These are phyloP conservation scores for Boletales sp. DNA, from an alignment of 768 basidiomycete genomes.

Conservation along the genomic window DNA sequence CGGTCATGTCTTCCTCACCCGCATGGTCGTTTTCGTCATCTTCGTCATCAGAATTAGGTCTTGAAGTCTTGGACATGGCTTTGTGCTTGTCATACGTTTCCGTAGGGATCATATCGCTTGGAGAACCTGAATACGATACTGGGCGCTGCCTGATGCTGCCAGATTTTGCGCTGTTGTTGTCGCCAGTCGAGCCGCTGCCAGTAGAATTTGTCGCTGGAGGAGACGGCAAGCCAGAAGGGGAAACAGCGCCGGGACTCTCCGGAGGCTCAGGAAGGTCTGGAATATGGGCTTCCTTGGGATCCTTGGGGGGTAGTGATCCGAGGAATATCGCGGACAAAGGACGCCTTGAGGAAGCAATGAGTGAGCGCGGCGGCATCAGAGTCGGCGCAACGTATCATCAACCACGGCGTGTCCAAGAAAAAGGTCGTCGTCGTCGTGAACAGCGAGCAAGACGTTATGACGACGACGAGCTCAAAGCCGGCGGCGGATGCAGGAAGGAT, in stretches of 20 bases:
- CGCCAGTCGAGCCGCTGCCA: slow-evolving; percentile 73
- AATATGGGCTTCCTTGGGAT: slow-evolving; percentile 37
- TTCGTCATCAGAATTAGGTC: slow-evolving; percentile 40
- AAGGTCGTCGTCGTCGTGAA: slow-evolving; percentile 19
- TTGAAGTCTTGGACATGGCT: slow-evolving; percentile 24
- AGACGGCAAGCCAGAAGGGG: slow-evolving; percentile 70
- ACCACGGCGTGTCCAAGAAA: slow-evolving; percentile 16
- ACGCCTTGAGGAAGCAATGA: slow-evolving; percentile 40
- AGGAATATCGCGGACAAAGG: slow-evolving; percentile 63
- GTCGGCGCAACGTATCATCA: slow-evolving; percentile 25
- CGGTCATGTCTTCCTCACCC: slow-evolving; percentile 64
- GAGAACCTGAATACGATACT: slow-evolving; percentile 23
- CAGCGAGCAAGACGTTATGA: slow-evolving; percentile 24
- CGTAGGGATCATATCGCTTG: slow-evolving; percentile 37
- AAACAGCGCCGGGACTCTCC: slow-evolving; percentile 50
- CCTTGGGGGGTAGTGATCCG: slow-evolving; percentile 41
- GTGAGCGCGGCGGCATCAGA: slow-evolving; percentile 51
- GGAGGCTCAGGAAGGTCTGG: slow-evolving; percentile 72
- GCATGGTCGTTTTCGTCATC: slow-evolving; percentile 47
- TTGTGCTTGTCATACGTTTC: slow-evolving; percentile 36
- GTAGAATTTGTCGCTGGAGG: slow-evolving; percentile 86
- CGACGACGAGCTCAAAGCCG: slow-evolving; percentile 20
- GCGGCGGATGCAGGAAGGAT: slow-evolving; percentile 11
- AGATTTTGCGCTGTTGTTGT: slow-evolving; percentile 43
- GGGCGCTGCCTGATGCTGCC: slow-evolving; percentile 39